Percentiles rank a stretch among this genome's conserved stretches.
phyloP scores from a whole-genome alignment of 2,329 filamentous ascomycete genomes.

The Neodidymelliopsis sp. region DNA sequence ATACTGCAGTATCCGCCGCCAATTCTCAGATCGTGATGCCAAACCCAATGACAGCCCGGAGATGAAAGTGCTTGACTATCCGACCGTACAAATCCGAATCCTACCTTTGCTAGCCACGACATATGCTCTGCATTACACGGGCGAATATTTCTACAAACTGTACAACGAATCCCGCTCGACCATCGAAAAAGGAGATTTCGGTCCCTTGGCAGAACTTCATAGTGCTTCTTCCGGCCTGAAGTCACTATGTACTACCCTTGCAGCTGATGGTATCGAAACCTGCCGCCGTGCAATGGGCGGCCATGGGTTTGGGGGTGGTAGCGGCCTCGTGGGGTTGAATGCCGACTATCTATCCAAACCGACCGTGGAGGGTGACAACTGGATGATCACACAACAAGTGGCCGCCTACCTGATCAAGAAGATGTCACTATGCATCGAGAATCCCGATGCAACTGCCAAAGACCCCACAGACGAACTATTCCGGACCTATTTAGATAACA shows the following conservation, averaged over 20 bases:
- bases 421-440: constrained; percentile 53
- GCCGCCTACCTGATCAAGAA: constrained; percentile 61
- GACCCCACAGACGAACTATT: constrained; percentile 54
- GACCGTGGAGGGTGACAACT: constrained; percentile 64
- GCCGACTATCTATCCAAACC: constrained; percentile 61
- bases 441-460: constrained; percentile 40
- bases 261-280: constrained; percentile 63
- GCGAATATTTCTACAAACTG: constrained; percentile 59
- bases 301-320: constrained; percentile 62
- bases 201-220: constrained; percentile 59
- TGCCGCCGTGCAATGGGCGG: constrained; percentile 63
- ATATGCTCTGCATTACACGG: constrained; percentile 59
- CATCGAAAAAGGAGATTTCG: constrained; percentile 60
- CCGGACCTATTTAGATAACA: constrained; percentile 49
- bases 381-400: constrained; percentile 65
- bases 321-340: constrained; percentile 61
- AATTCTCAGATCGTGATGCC: constrained; percentile 60
- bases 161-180: constrained; percentile 56
- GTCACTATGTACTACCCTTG: constrained; percentile 61
- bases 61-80: constrained; percentile 60
- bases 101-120: constrained; percentile 62
- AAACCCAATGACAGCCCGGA: constrained; percentile 47
- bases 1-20: constrained; percentile 58
- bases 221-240: constrained; percentile 63
- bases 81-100: constrained; percentile 62